A percentile compares a stretch with the other conserved stretches of the same genome.
These are phyloP conservation scores for Crepidotus variabilis DNA, from an alignment of 768 basidiomycete genomes.

Conservation along the genomic window DNA sequence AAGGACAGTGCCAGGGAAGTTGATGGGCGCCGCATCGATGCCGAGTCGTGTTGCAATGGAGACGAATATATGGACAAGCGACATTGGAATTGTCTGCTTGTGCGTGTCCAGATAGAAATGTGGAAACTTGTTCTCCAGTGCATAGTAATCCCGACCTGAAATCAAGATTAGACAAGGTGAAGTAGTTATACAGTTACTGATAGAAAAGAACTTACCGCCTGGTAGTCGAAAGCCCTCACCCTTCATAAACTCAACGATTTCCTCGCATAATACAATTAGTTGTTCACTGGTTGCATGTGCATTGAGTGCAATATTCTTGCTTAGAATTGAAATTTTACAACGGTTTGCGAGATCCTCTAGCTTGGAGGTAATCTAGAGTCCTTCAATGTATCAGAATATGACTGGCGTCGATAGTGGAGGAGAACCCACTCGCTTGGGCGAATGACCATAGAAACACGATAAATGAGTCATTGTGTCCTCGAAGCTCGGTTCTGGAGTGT, in stretches of 20 bases:
- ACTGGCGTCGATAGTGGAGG: not conserved
- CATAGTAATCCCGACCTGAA: slow-evolving; percentile 27
- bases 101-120: slow-evolving; percentile 50
- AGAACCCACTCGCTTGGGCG: slow-evolving; percentile 36
- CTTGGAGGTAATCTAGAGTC: slow-evolving; percentile 33
- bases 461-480: slow-evolving; percentile 45
- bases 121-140: slow-evolving; percentile 54
- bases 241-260: slow-evolving; percentile 50
- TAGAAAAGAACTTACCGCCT: not conserved
- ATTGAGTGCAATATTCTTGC: slow-evolving; percentile 22
- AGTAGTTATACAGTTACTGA: too few species aligned
- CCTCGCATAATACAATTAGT: slow-evolving; percentile 30
- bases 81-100: slow-evolving; percentile 54
- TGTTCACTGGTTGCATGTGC: slow-evolving; percentile 27
- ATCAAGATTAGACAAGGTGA: not conserved
- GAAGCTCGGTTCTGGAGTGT: slow-evolving; percentile 24
- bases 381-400: not conserved
- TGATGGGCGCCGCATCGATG: slow-evolving; percentile 47
- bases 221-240: slow-evolving; percentile 35
- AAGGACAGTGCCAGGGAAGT: slow-evolving; percentile 55
- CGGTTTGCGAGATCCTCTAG: slow-evolving; percentile 34
- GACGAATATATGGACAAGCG: slow-evolving; percentile 56
- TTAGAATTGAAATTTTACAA: not conserved
- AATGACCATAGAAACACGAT: slow-evolving; percentile 48
- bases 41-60: slow-evolving; percentile 49